phyloP scores from a whole-genome alignment of 306 rosid genomes.

The Cyamopsis tetragonoloba region DNA sequence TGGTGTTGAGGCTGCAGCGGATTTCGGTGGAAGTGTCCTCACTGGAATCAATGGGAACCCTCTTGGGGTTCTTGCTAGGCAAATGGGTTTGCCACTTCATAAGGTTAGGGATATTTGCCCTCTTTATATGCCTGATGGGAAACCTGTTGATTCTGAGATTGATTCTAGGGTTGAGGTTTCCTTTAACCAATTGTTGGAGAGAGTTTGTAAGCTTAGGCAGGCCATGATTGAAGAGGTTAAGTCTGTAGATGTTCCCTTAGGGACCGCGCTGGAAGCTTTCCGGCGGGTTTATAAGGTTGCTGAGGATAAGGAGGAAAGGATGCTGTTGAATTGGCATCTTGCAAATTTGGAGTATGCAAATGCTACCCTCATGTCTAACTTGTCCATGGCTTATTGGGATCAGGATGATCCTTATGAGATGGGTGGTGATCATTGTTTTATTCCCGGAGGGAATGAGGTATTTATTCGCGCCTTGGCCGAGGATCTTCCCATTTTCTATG shows the following conservation, averaged over 20 bases:
- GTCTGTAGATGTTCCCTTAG: constrained; percentile 70
- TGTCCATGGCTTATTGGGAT: constrained; percentile 97
- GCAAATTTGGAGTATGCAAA: constrained; percentile 94
- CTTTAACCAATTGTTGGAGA: constrained; percentile 74
- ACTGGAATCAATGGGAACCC: constrained; percentile 91
- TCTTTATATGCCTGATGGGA: constrained; percentile 80
- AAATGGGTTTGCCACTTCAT: constrained; percentile 75
- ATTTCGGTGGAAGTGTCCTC: constrained; percentile 91
- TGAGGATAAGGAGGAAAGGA: constrained; percentile 63
- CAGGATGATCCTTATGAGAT: constrained; percentile 94
- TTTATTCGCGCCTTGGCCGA: constrained; percentile 66
- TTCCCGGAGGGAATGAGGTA: constrained; percentile 83
- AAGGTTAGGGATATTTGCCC: constrained; percentile 93
- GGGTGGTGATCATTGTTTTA: constrained; percentile 97
- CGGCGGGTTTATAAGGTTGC: constrained; percentile 65
- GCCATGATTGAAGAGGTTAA: constrained; percentile 81
- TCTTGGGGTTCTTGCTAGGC: constrained; percentile 87
- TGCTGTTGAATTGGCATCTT: constrained; percentile 89
- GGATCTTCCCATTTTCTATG: constrained; percentile 81
- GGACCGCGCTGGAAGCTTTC: constrained; percentile 81
- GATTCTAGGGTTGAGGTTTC: constrained; percentile 73
- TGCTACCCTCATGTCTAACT: constrained; percentile 77
- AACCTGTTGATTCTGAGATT: constrained; percentile 59
- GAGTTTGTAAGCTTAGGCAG: constrained; percentile 90
- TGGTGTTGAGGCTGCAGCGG: constrained; percentile 69